A percentile compares a stretch with the other conserved stretches of the same genome.
Conservation (phyloP, 2,329 filamentous ascomycete genomes). For the Blumeria graminis region DNA sequence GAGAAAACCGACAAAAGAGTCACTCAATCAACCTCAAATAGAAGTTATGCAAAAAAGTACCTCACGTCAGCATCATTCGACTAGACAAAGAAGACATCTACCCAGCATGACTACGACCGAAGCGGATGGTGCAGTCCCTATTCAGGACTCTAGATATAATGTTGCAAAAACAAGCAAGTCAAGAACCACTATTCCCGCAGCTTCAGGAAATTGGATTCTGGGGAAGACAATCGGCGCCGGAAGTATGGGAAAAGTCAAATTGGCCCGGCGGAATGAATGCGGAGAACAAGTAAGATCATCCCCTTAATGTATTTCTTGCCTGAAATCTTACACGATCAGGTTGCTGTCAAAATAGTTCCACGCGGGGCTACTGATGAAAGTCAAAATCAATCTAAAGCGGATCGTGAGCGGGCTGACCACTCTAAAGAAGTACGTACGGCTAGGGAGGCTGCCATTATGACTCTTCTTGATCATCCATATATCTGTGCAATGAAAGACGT, state of each 20-base stretch:
- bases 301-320: not conserved
- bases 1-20: conserved; percentile 14
- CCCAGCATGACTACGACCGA: conserved; percentile 25
- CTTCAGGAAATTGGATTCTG: conserved; percentile 79
- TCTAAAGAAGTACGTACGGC: conserved; percentile 92
- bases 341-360: conserved; percentile 92
- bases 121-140: conserved; percentile 27
- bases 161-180: conserved; percentile 27
- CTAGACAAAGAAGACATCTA: conserved; percentile 14
- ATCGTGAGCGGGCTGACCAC: conserved; percentile 77
- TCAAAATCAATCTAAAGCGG: conserved; percentile 37
- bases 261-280: conserved; percentile 73
- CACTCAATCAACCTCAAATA: conserved; percentile 7
- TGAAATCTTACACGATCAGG: conserved; percentile 24
- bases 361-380: conserved; percentile 64
- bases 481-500: conserved; percentile 93
- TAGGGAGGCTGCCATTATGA: conserved; percentile 87
- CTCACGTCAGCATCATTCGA: conserved; percentile 7
- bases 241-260: conserved; percentile 97
- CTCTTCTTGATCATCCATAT: conserved; percentile 78
- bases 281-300: conserved; percentile 49
- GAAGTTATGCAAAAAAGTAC: conserved; percentile 4
- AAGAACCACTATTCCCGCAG: conserved; percentile 67
- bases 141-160: conserved; percentile 23
- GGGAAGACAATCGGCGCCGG: conserved; percentile 94